These are phyloP conservation scores for Trichoderma oligosporum DNA, from an alignment of 2,329 filamentous ascomycete species.

Conservation along the genomic window DNA sequence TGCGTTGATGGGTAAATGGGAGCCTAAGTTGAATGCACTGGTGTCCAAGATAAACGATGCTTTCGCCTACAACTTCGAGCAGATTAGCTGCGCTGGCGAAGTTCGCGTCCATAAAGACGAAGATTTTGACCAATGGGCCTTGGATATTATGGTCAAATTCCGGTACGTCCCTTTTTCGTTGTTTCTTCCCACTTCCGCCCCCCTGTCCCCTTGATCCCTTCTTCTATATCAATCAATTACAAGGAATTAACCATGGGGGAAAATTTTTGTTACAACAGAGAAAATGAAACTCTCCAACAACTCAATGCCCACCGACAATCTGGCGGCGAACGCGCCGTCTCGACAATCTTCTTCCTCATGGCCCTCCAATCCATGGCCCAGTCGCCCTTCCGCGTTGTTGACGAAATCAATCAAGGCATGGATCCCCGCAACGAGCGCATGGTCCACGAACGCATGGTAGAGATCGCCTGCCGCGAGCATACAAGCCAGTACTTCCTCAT, in stretches of 20 bases:
- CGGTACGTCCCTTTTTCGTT: slow-evolving; percentile 54
- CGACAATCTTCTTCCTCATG: slow-evolving; percentile 99
- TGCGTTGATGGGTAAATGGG: slow-evolving; percentile 69
- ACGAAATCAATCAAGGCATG: slow-evolving; percentile 99
- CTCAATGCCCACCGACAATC: slow-evolving; percentile 92
- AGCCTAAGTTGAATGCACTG: slow-evolving; percentile 75
- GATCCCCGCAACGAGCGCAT: slow-evolving; percentile 97
- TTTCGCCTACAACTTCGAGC: slow-evolving; percentile 88
- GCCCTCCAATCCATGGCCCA: slow-evolving; percentile 89
- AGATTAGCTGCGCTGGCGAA: slow-evolving; percentile 91
- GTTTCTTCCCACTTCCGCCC: background rate
- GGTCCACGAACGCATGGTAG: slow-evolving; percentile 96
- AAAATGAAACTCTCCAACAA: slow-evolving; percentile 76
- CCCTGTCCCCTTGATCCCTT: no score
- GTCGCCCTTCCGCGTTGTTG: slow-evolving; percentile 94
- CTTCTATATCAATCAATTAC: background rate
- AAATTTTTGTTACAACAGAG: slow-evolving; percentile 42
- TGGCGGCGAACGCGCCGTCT: slow-evolving; percentile 91
- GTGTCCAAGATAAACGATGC: slow-evolving; percentile 80
- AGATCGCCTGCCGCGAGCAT: slow-evolving; percentile 85
- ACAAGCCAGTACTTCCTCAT: slow-evolving; percentile 92
- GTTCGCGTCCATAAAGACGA: slow-evolving; percentile 84
- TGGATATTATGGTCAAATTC: slow-evolving; percentile 94
- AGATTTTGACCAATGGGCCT: slow-evolving; percentile 90
- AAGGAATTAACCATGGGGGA: background rate